Evolutionary conservation across 768 basidiomycete species (phyloP), one percentile per base, ranked within the genome.

Genomic region (Tricholomella constricta): DNA sequence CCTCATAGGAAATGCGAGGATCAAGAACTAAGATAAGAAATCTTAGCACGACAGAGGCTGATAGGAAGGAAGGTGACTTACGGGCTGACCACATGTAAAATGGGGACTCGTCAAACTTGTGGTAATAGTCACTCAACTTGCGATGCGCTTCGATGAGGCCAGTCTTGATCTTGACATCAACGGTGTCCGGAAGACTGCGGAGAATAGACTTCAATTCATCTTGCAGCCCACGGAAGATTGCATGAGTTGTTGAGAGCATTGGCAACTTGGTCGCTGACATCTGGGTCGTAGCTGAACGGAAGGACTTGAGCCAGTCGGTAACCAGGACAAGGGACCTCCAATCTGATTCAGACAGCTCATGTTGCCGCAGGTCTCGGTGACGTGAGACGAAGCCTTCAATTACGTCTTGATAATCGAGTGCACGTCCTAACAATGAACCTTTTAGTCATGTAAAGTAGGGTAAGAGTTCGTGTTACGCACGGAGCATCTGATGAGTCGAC

Each of bases 261-360:
- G 71, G 60, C 1, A 48, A 14, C 47, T 67, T 68, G 0, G 70
- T 74, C 9, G 56, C 20, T 0, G 71, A 74, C 72, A 74, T 74
- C 20, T 69, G 47, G 0, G 62, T 64, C 17, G 68, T 69, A 14
- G 64, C 67, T 10, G 42, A 43, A 1, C 57, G 55, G 38, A 65
- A 71, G 1, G 47, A 48, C 25, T 58, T 31, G 2, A 70, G 58
- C 66, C 66, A 69, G 1, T 35, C 23, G 2, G 54, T 23, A 2
- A 64, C 60, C 19, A 57, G 20, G 2, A 12, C 12, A 20, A 69
- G 52, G 1, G 58, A 51, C 1, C 45, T 29, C 68, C 68, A 70
- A 20, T 70, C 64, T 0, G 47, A 32, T 0, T 36, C 19, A 0
- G 54, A 47, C 2, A 68, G 65, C 19, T 60, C 26, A 19, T 52